These are phyloP conservation scores for Rosa hybrid DNA, from an alignment of 331 rosid genomes.

Conservation along the genomic window DNA sequence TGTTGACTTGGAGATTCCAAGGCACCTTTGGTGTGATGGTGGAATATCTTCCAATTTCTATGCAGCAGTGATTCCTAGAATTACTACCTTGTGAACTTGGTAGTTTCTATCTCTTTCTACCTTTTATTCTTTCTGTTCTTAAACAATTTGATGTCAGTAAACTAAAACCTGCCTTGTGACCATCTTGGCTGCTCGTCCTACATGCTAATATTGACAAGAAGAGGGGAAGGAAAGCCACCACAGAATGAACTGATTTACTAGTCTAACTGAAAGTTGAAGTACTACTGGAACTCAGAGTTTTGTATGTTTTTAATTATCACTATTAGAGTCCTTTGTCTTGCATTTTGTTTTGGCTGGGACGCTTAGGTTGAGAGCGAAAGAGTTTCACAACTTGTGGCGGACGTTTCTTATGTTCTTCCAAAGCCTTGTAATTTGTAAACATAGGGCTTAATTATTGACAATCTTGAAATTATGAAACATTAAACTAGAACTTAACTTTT, in stretches of 20 bases:
- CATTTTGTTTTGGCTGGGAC: too few relatives aligned
- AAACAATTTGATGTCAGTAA: neutral
- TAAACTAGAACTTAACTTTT: neutral
- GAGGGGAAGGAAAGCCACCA: neutral
- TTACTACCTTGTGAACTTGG: too few relatives aligned
- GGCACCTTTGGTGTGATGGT: too few relatives aligned
- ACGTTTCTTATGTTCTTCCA: neutral
- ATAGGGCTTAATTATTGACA: neutral
- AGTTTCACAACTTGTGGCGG: too few relatives aligned
- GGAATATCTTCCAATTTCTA: too few relatives aligned
- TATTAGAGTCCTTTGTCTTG: neutral
- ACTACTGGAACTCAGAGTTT: neutral
- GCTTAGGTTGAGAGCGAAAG: too few relatives aligned
- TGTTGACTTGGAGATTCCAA: too few relatives aligned
- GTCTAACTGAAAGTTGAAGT: neutral
- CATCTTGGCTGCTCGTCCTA: neutral
- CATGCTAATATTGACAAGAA: neutral
- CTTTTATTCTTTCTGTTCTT: too few relatives aligned
- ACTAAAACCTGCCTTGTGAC: neutral
- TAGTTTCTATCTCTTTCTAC: too few relatives aligned
- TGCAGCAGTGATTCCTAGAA: too few relatives aligned
- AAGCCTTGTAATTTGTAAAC: neutral
- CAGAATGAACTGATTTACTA: neutral
- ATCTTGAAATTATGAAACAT: neutral
- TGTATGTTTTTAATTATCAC: neutral